Conservation (phyloP, 2,329 filamentous ascomycete species). For the Bertia moriformis region DNA sequence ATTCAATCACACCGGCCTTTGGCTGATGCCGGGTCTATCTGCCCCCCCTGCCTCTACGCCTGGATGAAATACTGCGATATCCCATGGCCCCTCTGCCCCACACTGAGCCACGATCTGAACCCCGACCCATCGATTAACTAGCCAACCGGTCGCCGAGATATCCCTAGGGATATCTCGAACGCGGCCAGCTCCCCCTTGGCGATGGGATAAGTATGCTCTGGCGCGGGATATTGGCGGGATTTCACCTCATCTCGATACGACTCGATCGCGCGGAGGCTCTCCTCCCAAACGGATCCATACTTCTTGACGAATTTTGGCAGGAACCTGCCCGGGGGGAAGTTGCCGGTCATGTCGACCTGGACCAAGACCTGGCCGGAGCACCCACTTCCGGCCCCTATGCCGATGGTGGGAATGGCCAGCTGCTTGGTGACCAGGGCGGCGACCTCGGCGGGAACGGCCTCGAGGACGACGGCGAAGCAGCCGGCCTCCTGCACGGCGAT, state of each 20-base stretch:
- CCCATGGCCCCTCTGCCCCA: background rate
- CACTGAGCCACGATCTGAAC: background rate
- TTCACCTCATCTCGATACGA: conserved; percentile 79
- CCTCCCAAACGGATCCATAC: conserved; percentile 83
- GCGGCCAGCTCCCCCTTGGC: conserved; percentile 58
- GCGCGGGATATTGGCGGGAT: conserved; percentile 63
- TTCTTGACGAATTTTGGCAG: conserved; percentile 93
- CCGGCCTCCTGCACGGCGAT: conserved; percentile 82
- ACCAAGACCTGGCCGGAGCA: conserved; percentile 92
- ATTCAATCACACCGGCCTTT: conserved; percentile 85
- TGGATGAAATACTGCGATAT: too few relatives aligned
- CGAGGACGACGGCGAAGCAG: conserved; percentile 71
- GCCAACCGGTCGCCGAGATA: conserved; percentile 3
- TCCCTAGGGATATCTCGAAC: conserved; percentile 37
- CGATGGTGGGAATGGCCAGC: conserved; percentile 78
- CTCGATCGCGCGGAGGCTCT: conserved; percentile 63
- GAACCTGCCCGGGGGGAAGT: conserved; percentile 80
- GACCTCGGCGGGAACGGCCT: conserved; percentile 80
- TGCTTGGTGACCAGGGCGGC: conserved; percentile 67
- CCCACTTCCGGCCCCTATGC: conserved; percentile 87
- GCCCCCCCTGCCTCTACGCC: too few relatives aligned
- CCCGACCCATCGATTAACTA: conserved; percentile 1
- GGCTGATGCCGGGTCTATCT: too few relatives aligned
- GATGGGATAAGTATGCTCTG: conserved; percentile 88
- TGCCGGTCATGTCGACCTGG: conserved; percentile 85